Base-by-base conservation (phyloP, 177 flowering plant species). In the Vitis hybrid region DNA sequence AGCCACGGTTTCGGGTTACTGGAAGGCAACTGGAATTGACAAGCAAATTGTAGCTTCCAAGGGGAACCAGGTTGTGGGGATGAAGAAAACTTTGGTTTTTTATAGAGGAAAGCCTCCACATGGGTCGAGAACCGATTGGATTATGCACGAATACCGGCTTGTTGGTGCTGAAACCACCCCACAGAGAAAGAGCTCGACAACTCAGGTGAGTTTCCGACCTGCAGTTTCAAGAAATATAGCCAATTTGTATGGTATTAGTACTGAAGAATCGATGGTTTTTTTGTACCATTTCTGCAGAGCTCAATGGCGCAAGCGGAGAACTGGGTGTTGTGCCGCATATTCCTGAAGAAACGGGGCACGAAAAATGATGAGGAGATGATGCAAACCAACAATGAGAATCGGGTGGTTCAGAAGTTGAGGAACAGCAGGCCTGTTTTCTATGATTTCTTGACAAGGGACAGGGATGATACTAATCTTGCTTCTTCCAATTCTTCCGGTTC, bases 301-400 rank as follows among this genome's bases (percentile, higher is more conserved):
- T 24, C 76, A 4, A 52, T 51, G 51, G 74, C 52, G 72, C 76
- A 74, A 50, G 70, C 74, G 80, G 93, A 85, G 56, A 86, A 88
- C 46, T 95, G 97, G 98, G 98, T 94, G 52, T 78, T 94, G 5
- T 94, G 98, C 75, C 85, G 97, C 14, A 85, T 94, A 67, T 94
- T 94, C 62, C 62, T 87, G 71, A 94, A 91, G 91, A 94, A 80
- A 67, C 86, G 91, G 73, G 70, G 70, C 35, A 12, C 63, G 1
- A 71, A 73, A 62, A 74, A 67, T 11, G 77, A 75, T 7, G 79
- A 72, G 3, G 79, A 61, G 1, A 65, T 64, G 8, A 12, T 32
- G 6, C 50, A 49, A 21, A 9, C 49, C 27, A 24, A 24, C 27
- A 24, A 3, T 13, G 66, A 70, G 3, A 60, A 18, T 10, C 51